These are phyloP conservation scores for Acanthamoeba sp. DNA, from an alignment of 208 protist genomes.

Conservation along the genomic window DNA sequence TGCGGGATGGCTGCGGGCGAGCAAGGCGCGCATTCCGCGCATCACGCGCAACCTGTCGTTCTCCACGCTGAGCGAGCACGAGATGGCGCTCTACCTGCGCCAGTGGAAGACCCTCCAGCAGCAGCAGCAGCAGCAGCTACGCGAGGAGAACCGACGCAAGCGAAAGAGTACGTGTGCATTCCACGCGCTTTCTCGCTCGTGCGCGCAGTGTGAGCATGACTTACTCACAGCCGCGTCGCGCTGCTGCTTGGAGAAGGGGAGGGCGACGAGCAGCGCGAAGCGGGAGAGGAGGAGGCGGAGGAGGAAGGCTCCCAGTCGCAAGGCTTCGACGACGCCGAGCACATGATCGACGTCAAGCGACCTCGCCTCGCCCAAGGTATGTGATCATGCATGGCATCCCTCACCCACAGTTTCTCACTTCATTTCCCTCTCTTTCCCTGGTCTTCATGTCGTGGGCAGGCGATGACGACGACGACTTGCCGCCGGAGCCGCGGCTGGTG, in stretches of 20 bases:
- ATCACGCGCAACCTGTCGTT: constrained; percentile 53
- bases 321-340: not conserved
- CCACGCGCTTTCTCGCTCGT: too few relatives aligned
- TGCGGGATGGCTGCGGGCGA: not conserved
- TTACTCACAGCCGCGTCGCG: too few relatives aligned
- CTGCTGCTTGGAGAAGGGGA: not conserved
- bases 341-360: constrained; percentile 6
- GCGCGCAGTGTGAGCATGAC: too few relatives aligned
- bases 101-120: not conserved
- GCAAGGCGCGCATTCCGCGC: constrained; percentile 32
- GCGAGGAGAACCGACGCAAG: too few relatives aligned
- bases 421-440: not conserved
- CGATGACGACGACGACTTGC: not conserved
- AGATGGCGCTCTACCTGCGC: constrained; percentile 41
- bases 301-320: not conserved
- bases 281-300: not conserved
- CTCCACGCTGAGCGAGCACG: constrained; percentile 26
- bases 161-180: not conserved
- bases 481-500: not conserved
- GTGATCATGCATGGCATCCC: not conserved
- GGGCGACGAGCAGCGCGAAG: not conserved
- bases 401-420: not conserved
- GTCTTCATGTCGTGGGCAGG: not conserved
- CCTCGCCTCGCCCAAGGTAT: not conserved
- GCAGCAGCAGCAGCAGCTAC: not conserved